phyloP scores from a whole-genome alignment of 2,329 filamentous ascomycete genomes.

The Penicillium sp. region DNA sequence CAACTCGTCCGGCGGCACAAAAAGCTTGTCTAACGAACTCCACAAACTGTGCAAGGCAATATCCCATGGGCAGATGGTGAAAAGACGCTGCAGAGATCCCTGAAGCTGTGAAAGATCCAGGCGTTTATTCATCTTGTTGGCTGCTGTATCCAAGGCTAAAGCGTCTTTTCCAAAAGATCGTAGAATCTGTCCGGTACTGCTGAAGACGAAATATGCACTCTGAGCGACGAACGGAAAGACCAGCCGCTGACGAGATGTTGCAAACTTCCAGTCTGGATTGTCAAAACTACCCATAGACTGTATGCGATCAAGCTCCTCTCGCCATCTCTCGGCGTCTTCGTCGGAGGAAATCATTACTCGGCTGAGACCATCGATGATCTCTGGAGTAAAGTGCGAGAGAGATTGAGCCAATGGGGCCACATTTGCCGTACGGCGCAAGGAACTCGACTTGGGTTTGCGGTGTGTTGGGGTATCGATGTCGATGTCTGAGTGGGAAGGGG shows the following conservation, averaged over 20 bases:
- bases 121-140: constrained; percentile 3
- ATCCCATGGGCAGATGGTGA: constrained; percentile 44
- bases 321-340: constrained; percentile 43
- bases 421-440: constrained; percentile 14
- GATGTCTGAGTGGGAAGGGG: constrained; percentile 11
- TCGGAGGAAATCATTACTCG: constrained; percentile 39
- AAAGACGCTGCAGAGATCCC: constrained; percentile 37
- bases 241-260: constrained; percentile 40
- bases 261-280: constrained; percentile 40
- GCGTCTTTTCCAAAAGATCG: constrained; percentile 40
- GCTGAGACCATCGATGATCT: constrained; percentile 42
- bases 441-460: constrained; percentile 18
- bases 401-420: constrained; percentile 31
- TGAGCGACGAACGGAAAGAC: constrained; percentile 47
- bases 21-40: constrained; percentile 43
- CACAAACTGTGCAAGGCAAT: constrained; percentile 46
- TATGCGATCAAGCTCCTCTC: constrained; percentile 40
- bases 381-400: constrained; percentile 38
- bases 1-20: constrained; percentile 42
- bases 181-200: constrained; percentile 43
- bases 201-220: constrained; percentile 48
- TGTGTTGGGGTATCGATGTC: constrained; percentile 25
- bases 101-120: constrained; percentile 38
- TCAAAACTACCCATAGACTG: constrained; percentile 41
- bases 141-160: constrained; percentile 6